phyloP scores from a whole-genome alignment of 768 basidiomycete species.

The Amanita molliuscula region DNA sequence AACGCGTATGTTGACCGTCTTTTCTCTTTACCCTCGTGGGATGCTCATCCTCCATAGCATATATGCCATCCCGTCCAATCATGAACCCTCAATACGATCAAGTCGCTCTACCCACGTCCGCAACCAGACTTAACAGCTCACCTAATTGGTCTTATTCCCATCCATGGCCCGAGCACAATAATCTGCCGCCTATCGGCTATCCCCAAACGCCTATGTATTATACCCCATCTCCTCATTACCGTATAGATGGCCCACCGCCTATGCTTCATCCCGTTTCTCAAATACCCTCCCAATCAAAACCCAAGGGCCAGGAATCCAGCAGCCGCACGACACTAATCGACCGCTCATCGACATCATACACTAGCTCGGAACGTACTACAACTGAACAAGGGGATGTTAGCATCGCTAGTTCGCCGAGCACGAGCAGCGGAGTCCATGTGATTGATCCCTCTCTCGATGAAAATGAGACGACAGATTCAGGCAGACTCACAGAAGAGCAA shows the following conservation, averaged over 20 bases:
- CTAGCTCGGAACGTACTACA: conserved; percentile 5
- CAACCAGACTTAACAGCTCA: conserved; percentile 32
- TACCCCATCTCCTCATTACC: conserved; percentile 40
- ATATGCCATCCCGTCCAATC: conserved; percentile 31
- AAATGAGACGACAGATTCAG: conserved; percentile 8
- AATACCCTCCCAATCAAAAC: background rate
- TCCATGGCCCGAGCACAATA: conserved; percentile 26
- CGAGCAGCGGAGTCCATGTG: conserved; percentile 5
- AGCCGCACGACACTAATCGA: conserved; percentile 2
- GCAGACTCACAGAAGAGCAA: conserved; percentile 16
- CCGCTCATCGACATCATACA: conserved; percentile 1
- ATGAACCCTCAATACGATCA: conserved; percentile 34
- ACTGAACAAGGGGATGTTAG: conserved; percentile 4
- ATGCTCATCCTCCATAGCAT: conserved; percentile 18
- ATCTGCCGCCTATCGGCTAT: conserved; percentile 25
- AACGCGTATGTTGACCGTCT: conserved; percentile 24
- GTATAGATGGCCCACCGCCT: conserved; percentile 21
- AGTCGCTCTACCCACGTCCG: conserved; percentile 43
- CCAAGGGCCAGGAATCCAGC: conserved; percentile 3
- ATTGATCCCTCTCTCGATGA: conserved; percentile 19
- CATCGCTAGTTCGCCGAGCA: conserved; percentile 2
- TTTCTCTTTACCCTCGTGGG: conserved; percentile 5
- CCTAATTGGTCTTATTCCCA: conserved; percentile 30
- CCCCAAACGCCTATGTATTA: conserved; percentile 22
- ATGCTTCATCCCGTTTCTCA: conserved; percentile 14